Evolutionary conservation across 1,139 yeast genomes (phyloP).

Genomic region (Nadsonia commutata): DNA sequence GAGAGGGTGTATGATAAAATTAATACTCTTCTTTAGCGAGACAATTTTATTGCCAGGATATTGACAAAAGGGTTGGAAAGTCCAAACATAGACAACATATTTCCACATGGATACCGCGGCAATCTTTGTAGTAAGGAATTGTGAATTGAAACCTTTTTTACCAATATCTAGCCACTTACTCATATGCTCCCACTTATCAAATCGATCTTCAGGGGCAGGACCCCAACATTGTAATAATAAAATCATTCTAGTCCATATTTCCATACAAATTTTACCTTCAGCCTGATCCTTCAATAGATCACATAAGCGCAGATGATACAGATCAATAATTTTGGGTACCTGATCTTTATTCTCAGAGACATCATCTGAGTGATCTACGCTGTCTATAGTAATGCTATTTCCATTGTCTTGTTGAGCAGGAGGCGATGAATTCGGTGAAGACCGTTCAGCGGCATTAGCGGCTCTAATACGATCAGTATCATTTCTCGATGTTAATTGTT

Average conservation of each 20-base stretch:
- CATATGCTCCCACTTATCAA: constrained; percentile 12
- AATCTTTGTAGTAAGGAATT: constrained; percentile 8
- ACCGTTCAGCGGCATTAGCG: neutral
- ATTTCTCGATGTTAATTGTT: constrained; percentile 6
- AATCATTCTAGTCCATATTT: constrained; percentile 12
- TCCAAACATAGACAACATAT: constrained; percentile 10
- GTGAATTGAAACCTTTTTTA: constrained; percentile 12
- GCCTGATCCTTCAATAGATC: constrained; percentile 7
- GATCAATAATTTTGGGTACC: constrained; percentile 7
- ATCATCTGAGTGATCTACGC: neutral
- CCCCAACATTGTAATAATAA: constrained; percentile 10
- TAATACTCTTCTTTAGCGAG: neutral
- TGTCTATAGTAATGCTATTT: neutral
- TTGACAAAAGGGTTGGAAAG: constrained; percentile 6
- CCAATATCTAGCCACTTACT: constrained; percentile 11
- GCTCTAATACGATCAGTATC: neutral
- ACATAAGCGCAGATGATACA: constrained; percentile 8
- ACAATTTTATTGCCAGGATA: constrained; percentile 4
- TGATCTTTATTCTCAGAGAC: neutral
- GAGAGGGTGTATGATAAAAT: neutral
- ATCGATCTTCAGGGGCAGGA: constrained; percentile 8
- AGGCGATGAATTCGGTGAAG: neutral
- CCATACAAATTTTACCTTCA: constrained; percentile 11
- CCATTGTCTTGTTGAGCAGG: neutral
- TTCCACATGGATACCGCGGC: constrained; percentile 13